Conservation (phyloP, 2,329 filamentous ascomycete species). For the Verruconis gallopava region DNA sequence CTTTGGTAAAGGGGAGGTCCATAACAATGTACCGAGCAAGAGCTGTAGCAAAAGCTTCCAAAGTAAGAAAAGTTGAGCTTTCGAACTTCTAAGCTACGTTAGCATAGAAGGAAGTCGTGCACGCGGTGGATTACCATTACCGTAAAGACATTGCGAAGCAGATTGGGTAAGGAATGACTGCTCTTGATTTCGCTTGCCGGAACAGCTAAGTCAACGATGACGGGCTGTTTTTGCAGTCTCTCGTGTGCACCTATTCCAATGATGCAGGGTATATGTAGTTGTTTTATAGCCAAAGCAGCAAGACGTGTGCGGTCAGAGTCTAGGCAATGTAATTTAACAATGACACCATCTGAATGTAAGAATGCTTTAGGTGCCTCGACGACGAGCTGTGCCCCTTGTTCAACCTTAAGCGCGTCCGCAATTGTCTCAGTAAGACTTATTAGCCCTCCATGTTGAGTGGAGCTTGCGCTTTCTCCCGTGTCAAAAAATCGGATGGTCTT, state of each 20-base stretch:
- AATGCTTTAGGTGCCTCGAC: conserved; percentile 3
- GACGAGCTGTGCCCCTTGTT: not conserved
- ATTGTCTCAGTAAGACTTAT: not conserved
- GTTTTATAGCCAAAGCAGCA: not conserved
- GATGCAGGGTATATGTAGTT: conserved; percentile 1
- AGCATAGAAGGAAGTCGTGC: too few relatives aligned
- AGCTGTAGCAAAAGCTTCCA: conserved; percentile 1
- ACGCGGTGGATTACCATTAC: too few relatives aligned
- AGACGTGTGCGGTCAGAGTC: not conserved
- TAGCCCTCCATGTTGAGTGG: not conserved
- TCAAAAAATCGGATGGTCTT: conserved; percentile 2
- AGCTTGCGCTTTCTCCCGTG: not conserved
- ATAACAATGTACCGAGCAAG: not conserved
- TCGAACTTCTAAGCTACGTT: conserved; percentile 4
- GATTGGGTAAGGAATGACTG: too few relatives aligned
- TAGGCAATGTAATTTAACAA: not conserved
- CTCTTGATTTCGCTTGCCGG: too few relatives aligned
- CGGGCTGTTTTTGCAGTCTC: conserved; percentile 7
- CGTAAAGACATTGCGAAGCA: too few relatives aligned
- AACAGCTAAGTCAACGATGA: conserved; percentile 1
- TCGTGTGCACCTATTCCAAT: conserved; percentile 7
- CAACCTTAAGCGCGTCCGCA: not conserved
- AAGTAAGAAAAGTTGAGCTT: not conserved
- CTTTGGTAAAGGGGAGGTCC: conserved; percentile 1
- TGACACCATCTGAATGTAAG: conserved; percentile 4